phyloP scores from a whole-genome alignment of 2,329 filamentous ascomycete species.

The Colletotrichum sp. region DNA sequence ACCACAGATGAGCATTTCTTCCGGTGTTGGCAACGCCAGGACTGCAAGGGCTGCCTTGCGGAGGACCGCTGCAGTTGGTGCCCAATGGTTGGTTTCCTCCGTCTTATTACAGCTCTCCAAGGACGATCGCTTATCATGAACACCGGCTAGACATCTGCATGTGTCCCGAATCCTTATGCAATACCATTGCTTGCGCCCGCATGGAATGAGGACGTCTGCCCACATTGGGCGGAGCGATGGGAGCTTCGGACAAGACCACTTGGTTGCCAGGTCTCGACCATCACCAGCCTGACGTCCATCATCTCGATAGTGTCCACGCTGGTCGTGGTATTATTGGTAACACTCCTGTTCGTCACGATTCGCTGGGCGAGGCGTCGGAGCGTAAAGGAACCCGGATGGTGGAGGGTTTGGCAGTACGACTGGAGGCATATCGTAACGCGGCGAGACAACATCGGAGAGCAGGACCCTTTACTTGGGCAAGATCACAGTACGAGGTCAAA shows the following conservation, averaged over 20 bases:
- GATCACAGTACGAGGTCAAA: neutral
- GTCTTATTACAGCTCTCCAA: neutral
- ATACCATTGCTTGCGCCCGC: slow-evolving; percentile 56
- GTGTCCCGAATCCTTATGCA: slow-evolving; percentile 54
- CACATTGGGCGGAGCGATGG: slow-evolving; percentile 51
- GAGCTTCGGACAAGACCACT: slow-evolving; percentile 43
- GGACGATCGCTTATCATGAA: neutral
- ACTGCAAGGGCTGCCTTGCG: slow-evolving; percentile 51
- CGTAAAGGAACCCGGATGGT: slow-evolving; percentile 22
- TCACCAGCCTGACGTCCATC: slow-evolving; percentile 41
- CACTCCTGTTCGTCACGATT: slow-evolving; percentile 19
- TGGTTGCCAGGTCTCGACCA: slow-evolving; percentile 47
- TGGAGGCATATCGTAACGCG: neutral
- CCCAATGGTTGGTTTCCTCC: slow-evolving; percentile 48
- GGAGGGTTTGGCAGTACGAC: slow-evolving; percentile 22
- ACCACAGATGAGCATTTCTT: slow-evolving; percentile 44
- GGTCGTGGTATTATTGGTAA: slow-evolving; percentile 26
- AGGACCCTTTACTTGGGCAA: slow-evolving; percentile 24
- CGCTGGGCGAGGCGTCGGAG: slow-evolving; percentile 14
- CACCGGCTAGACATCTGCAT: slow-evolving; percentile 51
- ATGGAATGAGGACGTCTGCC: slow-evolving; percentile 55
- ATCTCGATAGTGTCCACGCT: slow-evolving; percentile 38
- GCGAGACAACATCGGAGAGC: slow-evolving; percentile 2
- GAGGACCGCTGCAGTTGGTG: slow-evolving; percentile 55
- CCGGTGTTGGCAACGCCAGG: slow-evolving; percentile 57